Evolutionary conservation across 768 basidiomycete species (phyloP).

Genomic region (Leccinum pellstonianum): DNA sequence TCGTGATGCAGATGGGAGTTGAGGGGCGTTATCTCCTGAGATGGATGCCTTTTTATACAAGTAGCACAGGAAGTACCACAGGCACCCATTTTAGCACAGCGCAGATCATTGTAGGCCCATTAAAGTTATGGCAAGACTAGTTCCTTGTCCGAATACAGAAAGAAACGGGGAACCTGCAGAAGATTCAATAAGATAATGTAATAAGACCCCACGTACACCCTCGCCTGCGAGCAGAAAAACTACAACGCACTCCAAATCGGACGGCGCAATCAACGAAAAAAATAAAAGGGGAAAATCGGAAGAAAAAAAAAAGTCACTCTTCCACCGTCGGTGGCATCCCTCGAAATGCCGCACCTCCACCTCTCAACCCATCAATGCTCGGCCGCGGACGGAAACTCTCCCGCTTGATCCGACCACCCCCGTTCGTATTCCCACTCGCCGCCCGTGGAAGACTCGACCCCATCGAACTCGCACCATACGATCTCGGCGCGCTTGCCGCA

Average conservation of each 20-base stretch:
- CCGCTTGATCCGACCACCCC: slow-evolving; percentile 52
- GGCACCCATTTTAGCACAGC: slow-evolving; percentile 1
- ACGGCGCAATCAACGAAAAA: slow-evolving; percentile 6
- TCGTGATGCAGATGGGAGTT: slow-evolving; percentile 2
- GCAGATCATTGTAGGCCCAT: slow-evolving; percentile 13
- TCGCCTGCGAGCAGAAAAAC: slow-evolving; percentile 24
- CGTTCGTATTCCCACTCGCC: slow-evolving; percentile 33
- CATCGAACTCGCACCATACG: slow-evolving; percentile 14
- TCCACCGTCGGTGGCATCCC: slow-evolving; percentile 30
- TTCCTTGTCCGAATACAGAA: neutral
- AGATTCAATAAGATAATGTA: slow-evolving; percentile 23
- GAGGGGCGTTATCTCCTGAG: neutral
- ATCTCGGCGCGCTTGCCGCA: slow-evolving; percentile 10
- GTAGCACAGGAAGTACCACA: neutral
- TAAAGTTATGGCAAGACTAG: neutral
- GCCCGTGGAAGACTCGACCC: slow-evolving; percentile 13
- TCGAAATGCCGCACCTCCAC: slow-evolving; percentile 12
- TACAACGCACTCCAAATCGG: neutral
- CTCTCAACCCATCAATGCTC: slow-evolving; percentile 52
- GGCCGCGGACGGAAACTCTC: slow-evolving; percentile 86
- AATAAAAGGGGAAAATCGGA: neutral
- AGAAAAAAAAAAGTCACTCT: slow-evolving; percentile 14
- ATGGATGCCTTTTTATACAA: neutral
- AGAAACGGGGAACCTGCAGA: slow-evolving; percentile 11
- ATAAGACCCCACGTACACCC: slow-evolving; percentile 6